A percentile compares a stretch with the other conserved stretches of the same genome.
Conservation (phyloP, 805 yeast genomes). For the Teunomyces aglyptinius region DNA sequence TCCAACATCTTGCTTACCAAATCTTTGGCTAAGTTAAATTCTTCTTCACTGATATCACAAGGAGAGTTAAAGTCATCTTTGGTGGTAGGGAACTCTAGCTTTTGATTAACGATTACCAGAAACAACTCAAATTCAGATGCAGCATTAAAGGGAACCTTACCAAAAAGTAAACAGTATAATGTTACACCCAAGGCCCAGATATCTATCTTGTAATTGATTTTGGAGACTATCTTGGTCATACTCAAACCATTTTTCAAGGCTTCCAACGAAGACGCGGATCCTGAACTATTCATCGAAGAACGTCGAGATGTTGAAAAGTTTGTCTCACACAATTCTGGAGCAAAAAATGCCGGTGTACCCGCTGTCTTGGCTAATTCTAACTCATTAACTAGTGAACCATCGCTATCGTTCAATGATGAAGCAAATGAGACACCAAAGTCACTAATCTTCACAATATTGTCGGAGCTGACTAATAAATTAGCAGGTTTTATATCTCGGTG, state of each 20-base stretch:
- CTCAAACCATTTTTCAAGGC: conserved; percentile 19
- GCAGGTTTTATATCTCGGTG: conserved; percentile 98
- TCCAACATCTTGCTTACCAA: conserved; percentile 58
- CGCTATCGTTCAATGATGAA: conserved; percentile 38
- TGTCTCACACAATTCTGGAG: conserved; percentile 76
- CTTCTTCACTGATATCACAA: conserved; percentile 39
- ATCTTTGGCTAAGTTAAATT: conserved; percentile 52
- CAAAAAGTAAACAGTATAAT: conserved; percentile 81
- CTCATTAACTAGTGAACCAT: conserved; percentile 47
- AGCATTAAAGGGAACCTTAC: conserved; percentile 85
- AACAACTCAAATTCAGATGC: conserved; percentile 84
- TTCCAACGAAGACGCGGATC: conserved; percentile 22
- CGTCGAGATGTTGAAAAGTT: conserved; percentile 30
- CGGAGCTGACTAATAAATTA: conserved; percentile 68
- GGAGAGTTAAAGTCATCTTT: conserved; percentile 37
- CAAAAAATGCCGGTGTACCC: conserved; percentile 96
- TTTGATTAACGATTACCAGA: conserved; percentile 69
- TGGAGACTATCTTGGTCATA: conserved; percentile 33
- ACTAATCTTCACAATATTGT: conserved; percentile 82
- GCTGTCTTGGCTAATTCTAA: conserved; percentile 91
- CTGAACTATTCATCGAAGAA: conserved; percentile 7
- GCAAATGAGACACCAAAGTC: conserved; percentile 96
- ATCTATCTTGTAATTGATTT: conserved; percentile 80
- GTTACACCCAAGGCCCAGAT: conserved; percentile 98
- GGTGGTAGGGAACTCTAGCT: conserved; percentile 54